Evolutionary conservation across 2,329 filamentous ascomycete genomes (phyloP).

Genomic region (Albophoma yamanashiensis): DNA sequence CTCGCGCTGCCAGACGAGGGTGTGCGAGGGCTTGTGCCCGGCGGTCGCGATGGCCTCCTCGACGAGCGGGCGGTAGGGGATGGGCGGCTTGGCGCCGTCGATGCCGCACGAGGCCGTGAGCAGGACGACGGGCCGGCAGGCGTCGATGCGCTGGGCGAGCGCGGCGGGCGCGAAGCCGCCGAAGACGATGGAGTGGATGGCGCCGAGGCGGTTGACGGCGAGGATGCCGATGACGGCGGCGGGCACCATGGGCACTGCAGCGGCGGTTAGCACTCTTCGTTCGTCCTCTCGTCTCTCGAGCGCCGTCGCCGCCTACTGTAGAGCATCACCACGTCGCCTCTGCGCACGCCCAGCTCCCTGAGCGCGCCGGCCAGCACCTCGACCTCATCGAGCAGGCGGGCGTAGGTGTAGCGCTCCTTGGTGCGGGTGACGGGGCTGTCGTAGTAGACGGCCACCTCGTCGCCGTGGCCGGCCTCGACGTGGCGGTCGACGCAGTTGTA

Average conservation of each 20-base stretch:
- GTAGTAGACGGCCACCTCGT: slow-evolving; percentile 68
- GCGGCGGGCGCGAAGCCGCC: slow-evolving; percentile 78
- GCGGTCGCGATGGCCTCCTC: slow-evolving; percentile 60
- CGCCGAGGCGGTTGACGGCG: slow-evolving; percentile 70
- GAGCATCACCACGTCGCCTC: slow-evolving; percentile 78
- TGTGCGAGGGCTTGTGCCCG: slow-evolving; percentile 58
- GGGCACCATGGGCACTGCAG: slow-evolving; percentile 85
- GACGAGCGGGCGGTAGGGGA: slow-evolving; percentile 68
- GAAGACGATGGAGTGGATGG: slow-evolving; percentile 86
- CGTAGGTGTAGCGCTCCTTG: slow-evolving; percentile 67
- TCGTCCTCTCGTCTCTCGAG: not conserved
- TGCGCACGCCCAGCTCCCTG: slow-evolving; percentile 68
- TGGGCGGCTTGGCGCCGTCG: slow-evolving; percentile 70
- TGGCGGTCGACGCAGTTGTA: slow-evolving; percentile 90
- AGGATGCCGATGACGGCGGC: slow-evolving; percentile 79
- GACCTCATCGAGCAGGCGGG: slow-evolving; percentile 65
- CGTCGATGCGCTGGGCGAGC: slow-evolving; percentile 80
- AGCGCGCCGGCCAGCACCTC: slow-evolving; percentile 73
- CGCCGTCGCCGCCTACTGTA: slow-evolving; percentile 41
- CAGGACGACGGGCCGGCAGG: slow-evolving; percentile 62
- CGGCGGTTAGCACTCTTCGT: not conserved
- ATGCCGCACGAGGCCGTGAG: slow-evolving; percentile 90
- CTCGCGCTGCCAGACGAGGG: slow-evolving; percentile 77
- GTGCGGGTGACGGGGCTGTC: slow-evolving; percentile 73
- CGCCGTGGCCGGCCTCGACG: slow-evolving; percentile 67